These are phyloP conservation scores for Leccinum imitatum DNA, from an alignment of 768 basidiomycete species.

Conservation along the genomic window DNA sequence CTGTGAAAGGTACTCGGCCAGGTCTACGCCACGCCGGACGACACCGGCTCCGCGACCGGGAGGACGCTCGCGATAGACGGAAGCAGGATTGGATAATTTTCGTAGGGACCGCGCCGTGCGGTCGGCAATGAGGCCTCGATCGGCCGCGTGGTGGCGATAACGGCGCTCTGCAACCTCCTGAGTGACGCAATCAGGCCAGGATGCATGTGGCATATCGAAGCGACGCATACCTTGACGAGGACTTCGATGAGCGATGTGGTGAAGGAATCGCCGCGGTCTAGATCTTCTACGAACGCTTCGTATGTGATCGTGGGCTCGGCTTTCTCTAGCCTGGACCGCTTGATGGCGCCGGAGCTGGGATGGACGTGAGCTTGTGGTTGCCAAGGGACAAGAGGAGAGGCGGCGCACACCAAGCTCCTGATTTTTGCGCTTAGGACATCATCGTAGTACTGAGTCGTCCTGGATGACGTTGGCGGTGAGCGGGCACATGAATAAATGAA, in stretches of 20 bases:
- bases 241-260: slow-evolving; percentile 74
- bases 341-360: slow-evolving; percentile 69
- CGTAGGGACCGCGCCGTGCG: slow-evolving; percentile 64
- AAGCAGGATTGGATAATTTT: slow-evolving; percentile 50
- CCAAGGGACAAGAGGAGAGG: background rate
- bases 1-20: slow-evolving; percentile 52
- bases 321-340: slow-evolving; percentile 65
- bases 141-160: slow-evolving; percentile 48
- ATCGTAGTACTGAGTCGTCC: slow-evolving; percentile 73
- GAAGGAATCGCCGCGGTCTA: slow-evolving; percentile 80
- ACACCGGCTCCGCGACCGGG: slow-evolving; percentile 37
- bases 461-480: slow-evolving; percentile 25
- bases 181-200: slow-evolving; percentile 2
- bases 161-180: slow-evolving; percentile 80
- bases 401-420: slow-evolving; percentile 71
- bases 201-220: background rate
- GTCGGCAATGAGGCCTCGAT: slow-evolving; percentile 63
- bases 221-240: slow-evolving; percentile 64
- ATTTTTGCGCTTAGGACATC: slow-evolving; percentile 74
- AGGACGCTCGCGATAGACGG: slow-evolving; percentile 51
- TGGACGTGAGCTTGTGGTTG: slow-evolving; percentile 2
- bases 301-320: slow-evolving; percentile 65
- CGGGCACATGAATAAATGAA: background rate
- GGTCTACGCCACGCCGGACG: slow-evolving; percentile 34
- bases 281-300: slow-evolving; percentile 71